phyloP scores from a whole-genome alignment of 1,284 basidiomycete genomes.

The Fomitopsis pinicola region DNA sequence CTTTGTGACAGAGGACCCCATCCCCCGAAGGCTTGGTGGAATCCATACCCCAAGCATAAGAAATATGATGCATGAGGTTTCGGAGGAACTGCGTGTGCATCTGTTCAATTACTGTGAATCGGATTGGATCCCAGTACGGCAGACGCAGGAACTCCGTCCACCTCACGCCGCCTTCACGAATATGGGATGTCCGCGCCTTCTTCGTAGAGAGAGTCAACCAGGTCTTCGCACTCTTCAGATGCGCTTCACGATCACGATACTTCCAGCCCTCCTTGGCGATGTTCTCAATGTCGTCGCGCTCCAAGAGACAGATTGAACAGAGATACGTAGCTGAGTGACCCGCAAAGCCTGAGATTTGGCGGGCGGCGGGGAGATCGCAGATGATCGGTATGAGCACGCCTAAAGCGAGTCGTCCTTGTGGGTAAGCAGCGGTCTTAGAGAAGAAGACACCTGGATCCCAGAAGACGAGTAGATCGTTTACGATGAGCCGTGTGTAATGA shows the following conservation, averaged over 20 bases:
- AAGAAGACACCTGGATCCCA: slow-evolving; percentile 29
- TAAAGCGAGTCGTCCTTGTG: slow-evolving; percentile 21
- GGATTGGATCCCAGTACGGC: slow-evolving; percentile 33
- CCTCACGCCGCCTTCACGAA: slow-evolving; percentile 16
- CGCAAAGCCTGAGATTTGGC: slow-evolving; percentile 31
- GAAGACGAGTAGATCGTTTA: slow-evolving; percentile 28
- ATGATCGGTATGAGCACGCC: slow-evolving; percentile 25
- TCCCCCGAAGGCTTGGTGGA: background rate
- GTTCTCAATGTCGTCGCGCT: slow-evolving; percentile 24
- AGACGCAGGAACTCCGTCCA: slow-evolving; percentile 24
- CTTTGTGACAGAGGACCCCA: background rate
- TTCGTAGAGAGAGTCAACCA: slow-evolving; percentile 14
- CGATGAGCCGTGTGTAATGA: slow-evolving; percentile 28
- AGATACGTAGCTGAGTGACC: slow-evolving; percentile 20
- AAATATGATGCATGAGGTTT: slow-evolving; percentile 21
- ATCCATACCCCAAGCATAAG: slow-evolving; percentile 25
- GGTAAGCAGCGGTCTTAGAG: slow-evolving; percentile 22
- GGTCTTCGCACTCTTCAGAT: slow-evolving; percentile 13
- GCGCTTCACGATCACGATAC: slow-evolving; percentile 9
- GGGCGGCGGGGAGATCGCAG: slow-evolving; percentile 31
- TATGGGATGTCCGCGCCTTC: background rate
- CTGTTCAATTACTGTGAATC: slow-evolving; percentile 27
- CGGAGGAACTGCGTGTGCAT: slow-evolving; percentile 32
- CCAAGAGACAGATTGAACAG: slow-evolving; percentile 30
- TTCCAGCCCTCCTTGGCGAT: slow-evolving; percentile 20